Conservation (phyloP, 2,329 filamentous ascomycete species). For the Aspergillus niger region DNA sequence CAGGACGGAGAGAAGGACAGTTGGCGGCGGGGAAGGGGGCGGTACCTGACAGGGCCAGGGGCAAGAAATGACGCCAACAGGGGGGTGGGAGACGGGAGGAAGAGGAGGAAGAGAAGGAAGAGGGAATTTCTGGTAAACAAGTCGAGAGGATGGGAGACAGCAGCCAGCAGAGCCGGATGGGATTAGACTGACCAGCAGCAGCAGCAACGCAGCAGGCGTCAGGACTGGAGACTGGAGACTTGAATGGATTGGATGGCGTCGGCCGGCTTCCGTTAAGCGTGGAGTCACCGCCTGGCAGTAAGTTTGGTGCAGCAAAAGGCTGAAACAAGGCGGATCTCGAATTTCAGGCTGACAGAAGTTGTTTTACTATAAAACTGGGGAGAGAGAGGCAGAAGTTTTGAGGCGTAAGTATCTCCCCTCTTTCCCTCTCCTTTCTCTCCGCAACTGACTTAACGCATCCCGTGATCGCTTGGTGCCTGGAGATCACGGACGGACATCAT, state of each 20-base stretch:
- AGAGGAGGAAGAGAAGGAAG: not conserved
- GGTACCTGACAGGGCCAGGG: slow-evolving; percentile 17
- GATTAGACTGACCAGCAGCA: slow-evolving; percentile 12
- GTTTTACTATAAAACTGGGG: not conserved
- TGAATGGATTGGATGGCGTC: not conserved
- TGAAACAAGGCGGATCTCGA: not conserved
- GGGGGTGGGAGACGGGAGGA: not conserved
- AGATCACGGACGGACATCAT: not conserved
- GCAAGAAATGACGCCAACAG: not conserved
- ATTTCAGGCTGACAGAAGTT: not conserved
- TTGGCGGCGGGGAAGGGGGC: slow-evolving; percentile 27
- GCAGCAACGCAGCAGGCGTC: slow-evolving; percentile 7
- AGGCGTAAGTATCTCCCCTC: not conserved
- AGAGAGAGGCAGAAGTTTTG: not conserved
- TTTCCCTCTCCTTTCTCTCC: not conserved
- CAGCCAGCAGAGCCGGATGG: not conserved
- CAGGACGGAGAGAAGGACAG: slow-evolving; percentile 23
- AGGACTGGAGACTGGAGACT: not conserved
- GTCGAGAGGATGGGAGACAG: slow-evolving; percentile 6
- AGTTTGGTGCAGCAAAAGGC: not conserved
- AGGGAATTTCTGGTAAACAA: not conserved
- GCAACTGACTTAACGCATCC: not conserved
- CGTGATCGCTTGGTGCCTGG: not conserved
- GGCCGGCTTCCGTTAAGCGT: not conserved
- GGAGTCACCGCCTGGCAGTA: slow-evolving; percentile 3